Evolutionary conservation across 2,329 filamentous ascomycete genomes (phyloP), one percentile per base, ranked within the genome.

Genomic region (Phaeoacremonium minimum): DNA sequence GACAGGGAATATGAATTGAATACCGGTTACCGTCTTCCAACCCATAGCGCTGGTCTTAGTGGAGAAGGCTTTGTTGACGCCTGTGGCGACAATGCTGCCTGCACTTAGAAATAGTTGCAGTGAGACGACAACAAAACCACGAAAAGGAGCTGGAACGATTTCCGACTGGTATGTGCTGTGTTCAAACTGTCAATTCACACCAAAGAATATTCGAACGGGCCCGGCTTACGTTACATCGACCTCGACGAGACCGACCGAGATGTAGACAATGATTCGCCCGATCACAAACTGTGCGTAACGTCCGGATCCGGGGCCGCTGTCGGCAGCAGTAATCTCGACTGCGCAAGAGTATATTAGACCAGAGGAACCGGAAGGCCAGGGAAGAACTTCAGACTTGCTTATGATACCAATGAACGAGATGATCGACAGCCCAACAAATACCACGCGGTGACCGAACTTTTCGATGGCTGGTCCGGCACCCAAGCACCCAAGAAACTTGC

Each of bases 131-230:
- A 46, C 39, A 18, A 46, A 38, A 14, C 47, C 47, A 15, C 47
- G 46, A 16, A 33, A 38, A 12, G 43, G 16, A 19, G 41, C 36
- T 6, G 46, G 46, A 4, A 47, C 45, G 31, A 49, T 45, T 30
- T 49, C 46, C 4, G 46, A 41, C 18, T 49, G 46, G 26, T 46
- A 49, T 7, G 44, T 46, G 9, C 43, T 45, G 36, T n/a, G 31
- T 19, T 13, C n/a, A n/a, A n/a, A n/a, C n/a, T n/a, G n/a, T n/a
- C n/a, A n/a, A n/a, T n/a, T n/a, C n/a, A n/a, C n/a, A n/a, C n/a
- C n/a, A n/a, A 15, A n/a, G 20, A 18, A 16, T 18, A 15, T 32
- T 26, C 26, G 6, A 16, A 16, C 28, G 17, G 13, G 28, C 6
- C 17, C 4, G 28, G n/a, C 44, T 41, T 19, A 47, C 44, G 44